Conservation (phyloP, 2,329 filamentous ascomycete genomes). For the Fusarium euwallaceae region DNA sequence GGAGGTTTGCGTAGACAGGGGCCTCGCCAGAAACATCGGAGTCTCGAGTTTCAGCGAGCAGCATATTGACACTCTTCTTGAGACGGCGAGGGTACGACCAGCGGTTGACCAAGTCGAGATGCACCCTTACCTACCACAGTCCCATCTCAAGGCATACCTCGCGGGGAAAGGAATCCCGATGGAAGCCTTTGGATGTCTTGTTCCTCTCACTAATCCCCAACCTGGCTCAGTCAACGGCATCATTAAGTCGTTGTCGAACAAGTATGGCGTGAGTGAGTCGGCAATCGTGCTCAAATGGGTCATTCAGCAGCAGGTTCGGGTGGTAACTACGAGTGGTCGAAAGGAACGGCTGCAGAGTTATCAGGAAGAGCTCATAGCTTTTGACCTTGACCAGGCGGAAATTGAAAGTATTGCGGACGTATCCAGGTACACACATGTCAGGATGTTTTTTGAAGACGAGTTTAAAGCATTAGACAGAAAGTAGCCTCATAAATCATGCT, state of each 20-base stretch:
- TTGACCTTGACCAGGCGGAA: neutral
- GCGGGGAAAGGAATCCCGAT: neutral
- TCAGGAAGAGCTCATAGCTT: neutral
- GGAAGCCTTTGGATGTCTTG: neutral
- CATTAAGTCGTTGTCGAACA: slow-evolving; percentile 4
- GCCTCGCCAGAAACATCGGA: neutral
- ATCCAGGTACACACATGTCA: neutral
- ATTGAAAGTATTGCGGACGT: neutral
- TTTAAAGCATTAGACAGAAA: neutral
- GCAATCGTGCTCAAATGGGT: neutral
- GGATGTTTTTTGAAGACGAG: neutral
- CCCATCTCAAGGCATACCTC: neutral
- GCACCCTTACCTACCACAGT: neutral
- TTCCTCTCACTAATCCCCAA: neutral
- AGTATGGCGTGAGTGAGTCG: neutral
- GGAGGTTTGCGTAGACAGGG: neutral
- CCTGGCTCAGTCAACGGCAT: neutral
- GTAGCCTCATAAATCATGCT: neutral
- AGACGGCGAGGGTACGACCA: neutral
- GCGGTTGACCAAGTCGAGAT: neutral
- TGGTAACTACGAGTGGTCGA: neutral
- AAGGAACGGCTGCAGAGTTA: neutral
- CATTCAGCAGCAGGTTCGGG: neutral
- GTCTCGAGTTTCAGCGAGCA: neutral
- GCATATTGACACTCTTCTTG: neutral